Base-by-base conservation (phyloP, 768 basidiomycete genomes). In the Lactarius quietus region DNA sequence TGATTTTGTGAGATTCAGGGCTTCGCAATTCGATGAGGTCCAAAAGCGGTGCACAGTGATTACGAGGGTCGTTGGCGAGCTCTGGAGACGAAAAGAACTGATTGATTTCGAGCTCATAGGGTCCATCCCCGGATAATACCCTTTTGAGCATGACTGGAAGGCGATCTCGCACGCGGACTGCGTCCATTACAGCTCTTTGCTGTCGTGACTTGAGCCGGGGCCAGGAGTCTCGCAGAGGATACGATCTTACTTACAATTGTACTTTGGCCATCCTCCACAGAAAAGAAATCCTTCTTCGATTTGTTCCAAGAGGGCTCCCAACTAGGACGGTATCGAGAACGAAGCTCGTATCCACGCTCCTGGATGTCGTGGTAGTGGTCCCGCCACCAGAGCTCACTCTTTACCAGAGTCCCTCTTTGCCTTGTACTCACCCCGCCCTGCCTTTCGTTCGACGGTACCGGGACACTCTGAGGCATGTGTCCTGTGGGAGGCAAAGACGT, bases 1-100 rank as follows among this genome's bases (percentile, higher is more conserved):
- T 60, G 3, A 74, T 4, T 18, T 43, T 18, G 28, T 36, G 7
- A 68, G 41, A 23, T 69, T 63, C 15, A 33, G 26, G 7, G 63
- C 62, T 17, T 26, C 51, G 71, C 23, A 68, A 54, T 23, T 65
- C 31, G 3, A 75, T 55, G 8, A 72, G 64, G 3, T 75, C 75
- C 57, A 64, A 51, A 14, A 74, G 52, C 1, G 71, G 70, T 20
- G 70, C 66, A 54, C 71, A 71, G 57, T 76, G 74, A 54, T 75
- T 76, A 6, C 65, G 60, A 3, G 74, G 70, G 57, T 78, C 73
- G 4, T 65, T 43, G 1, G 63, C 38, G 6, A 74, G 57, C 1
- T 66, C 57, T 33, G 68, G 65, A 0, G 72, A 65, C 1, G 67
- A 66, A 39, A 68, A 65, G 18, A 31, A 6, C 6, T 23, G 26